A percentile compares a stretch with the other conserved stretches of the same genome.
phyloP scores from a whole-genome alignment of 768 basidiomycete genomes.

The Lentinula lateritia region DNA sequence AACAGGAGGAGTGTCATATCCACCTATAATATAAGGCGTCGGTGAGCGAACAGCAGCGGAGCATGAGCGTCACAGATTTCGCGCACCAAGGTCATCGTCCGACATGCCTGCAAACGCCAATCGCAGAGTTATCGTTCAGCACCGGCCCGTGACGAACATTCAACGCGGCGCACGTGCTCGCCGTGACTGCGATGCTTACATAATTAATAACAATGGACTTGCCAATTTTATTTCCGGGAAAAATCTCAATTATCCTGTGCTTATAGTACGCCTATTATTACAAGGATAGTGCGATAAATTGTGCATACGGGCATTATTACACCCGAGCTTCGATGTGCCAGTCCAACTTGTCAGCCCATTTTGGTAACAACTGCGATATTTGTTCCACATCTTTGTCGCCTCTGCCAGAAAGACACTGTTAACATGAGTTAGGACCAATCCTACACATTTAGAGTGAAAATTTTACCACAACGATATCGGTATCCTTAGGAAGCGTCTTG shows the following conservation, averaged over 20 bases:
- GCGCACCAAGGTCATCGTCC: not conserved
- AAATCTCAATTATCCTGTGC: no score
- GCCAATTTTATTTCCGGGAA: no score
- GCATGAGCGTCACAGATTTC: not conserved
- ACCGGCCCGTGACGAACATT: not conserved
- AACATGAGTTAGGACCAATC: not conserved
- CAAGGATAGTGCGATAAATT: not conserved
- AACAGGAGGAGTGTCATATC: not conserved
- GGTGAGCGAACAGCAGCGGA: no score
- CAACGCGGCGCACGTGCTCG: not conserved
- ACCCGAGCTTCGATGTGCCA: constrained; percentile 66
- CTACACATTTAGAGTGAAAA: not conserved
- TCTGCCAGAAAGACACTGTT: constrained; percentile 85
- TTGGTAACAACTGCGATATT: constrained; percentile 89
- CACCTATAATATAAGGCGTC: not conserved
- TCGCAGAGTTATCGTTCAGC: not conserved
- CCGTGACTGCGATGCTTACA: not conserved
- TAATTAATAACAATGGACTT: no score
- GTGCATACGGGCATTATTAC: not conserved
- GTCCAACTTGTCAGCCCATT: constrained; percentile 91
- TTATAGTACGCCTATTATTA: not conserved
- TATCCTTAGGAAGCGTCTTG: constrained; percentile 75
- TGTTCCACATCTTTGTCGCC: constrained; percentile 99
- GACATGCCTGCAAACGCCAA: not conserved
- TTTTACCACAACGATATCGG: constrained; percentile 88